Conservation (phyloP, 257 asterid genomes). For the Solanum gandarillasii region DNA sequence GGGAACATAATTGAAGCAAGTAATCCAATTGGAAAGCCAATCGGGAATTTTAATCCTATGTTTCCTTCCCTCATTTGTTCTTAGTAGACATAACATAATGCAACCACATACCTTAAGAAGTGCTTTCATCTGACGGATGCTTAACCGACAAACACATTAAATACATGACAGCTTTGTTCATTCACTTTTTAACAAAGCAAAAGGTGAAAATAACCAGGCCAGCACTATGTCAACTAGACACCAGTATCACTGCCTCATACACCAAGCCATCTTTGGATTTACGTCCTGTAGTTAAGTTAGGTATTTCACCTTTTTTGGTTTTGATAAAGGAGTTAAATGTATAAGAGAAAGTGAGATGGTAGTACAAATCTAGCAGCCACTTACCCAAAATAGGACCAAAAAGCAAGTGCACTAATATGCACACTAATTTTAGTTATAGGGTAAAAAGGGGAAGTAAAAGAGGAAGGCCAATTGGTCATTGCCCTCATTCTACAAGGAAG, state of each 20-base stretch:
- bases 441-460: neutral
- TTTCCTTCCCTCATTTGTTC: neutral
- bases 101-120: neutral
- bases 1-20: neutral
- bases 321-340: neutral
- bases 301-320: neutral
- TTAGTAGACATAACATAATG: neutral
- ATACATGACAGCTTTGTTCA: neutral
- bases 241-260: neutral
- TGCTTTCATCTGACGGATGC: neutral
- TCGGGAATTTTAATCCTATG: neutral
- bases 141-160: neutral
- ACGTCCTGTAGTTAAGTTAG: neutral
- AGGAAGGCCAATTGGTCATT: neutral
- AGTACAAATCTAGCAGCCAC: neutral
- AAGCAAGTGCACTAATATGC: neutral
- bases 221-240: neutral
- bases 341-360: neutral
- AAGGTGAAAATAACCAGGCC: neutral
- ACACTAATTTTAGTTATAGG: neutral
- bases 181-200: neutral
- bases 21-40: neutral
- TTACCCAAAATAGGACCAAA: neutral
- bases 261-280: neutral
- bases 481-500: neutral